phyloP scores from a whole-genome alignment of 345 rosid species.

The Hibiscus trionum region DNA sequence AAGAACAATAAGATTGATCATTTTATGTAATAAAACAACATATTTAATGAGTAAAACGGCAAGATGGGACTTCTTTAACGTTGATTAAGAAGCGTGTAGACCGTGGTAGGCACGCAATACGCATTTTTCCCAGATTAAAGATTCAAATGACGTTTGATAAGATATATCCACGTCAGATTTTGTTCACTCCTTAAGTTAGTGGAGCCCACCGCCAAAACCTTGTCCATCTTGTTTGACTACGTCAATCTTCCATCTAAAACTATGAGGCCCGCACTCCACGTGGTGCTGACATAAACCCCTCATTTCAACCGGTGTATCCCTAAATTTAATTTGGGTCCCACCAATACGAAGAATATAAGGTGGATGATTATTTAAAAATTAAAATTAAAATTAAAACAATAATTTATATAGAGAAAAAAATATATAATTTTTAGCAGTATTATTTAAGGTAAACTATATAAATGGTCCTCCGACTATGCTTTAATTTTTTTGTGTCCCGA shows the following conservation, averaged over 20 bases:
- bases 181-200: not conserved
- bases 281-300: not conserved
- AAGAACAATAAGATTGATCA: no score
- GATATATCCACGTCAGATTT: conserved; percentile 20
- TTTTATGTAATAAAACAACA: no score
- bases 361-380: no score
- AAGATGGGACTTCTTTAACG: not conserved
- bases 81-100: not conserved
- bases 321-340: not conserved
- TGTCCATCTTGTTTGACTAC: conserved; percentile 12
- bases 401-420: no score
- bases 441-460: no score
- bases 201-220: not conserved
- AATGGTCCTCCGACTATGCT: no score
- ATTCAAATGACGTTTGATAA: conserved; percentile 4
- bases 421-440: no score
- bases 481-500: no score
- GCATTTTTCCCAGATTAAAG: not conserved
- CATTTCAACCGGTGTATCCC: conserved; percentile 18
- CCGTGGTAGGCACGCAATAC: not conserved
- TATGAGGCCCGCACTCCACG: conserved; percentile 14
- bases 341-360: no score
- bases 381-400: no score
- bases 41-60: not conserved
- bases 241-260: conserved; percentile 2